Percentiles rank a stretch among this genome's conserved stretches.
phyloP scores from a whole-genome alignment of 208 protist species.

The Phytomonas francai region DNA sequence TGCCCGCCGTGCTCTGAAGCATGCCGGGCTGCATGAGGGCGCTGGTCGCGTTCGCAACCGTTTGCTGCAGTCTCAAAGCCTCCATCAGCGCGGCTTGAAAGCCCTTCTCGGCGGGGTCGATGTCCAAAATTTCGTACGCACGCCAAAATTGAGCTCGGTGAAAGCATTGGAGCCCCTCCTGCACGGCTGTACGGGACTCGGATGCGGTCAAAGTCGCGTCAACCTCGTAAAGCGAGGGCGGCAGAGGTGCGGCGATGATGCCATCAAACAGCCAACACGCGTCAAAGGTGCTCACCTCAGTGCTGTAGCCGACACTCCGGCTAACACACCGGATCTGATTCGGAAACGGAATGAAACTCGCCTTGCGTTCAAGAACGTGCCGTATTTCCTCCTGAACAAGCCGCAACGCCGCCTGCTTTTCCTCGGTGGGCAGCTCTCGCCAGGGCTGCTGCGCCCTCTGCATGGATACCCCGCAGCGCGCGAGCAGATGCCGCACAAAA shows the following conservation, averaged over 20 bases:
- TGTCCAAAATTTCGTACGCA: constrained; percentile 57
- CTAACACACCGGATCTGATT: constrained; percentile 56
- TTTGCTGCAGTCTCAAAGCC: constrained; percentile 49
- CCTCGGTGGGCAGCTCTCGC: constrained; percentile 61
- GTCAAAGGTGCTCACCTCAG: constrained; percentile 77
- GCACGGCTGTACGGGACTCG: constrained; percentile 15
- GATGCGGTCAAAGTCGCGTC: constrained; percentile 4
- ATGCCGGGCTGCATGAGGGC: constrained; percentile 80
- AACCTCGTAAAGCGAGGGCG: constrained; percentile 13
- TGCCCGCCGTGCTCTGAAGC: constrained; percentile 65
- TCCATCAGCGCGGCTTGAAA: constrained; percentile 57
- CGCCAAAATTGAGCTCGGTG: constrained; percentile 73
- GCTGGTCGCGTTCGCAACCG: constrained; percentile 55
- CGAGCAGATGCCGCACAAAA: constrained; percentile 69
- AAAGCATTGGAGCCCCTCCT: constrained; percentile 39
- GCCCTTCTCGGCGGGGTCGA: constrained; percentile 58
- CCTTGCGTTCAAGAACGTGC: constrained; percentile 24
- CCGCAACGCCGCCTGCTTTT: constrained; percentile 28
- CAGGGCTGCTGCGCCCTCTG: constrained; percentile 65
- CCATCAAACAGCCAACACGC: constrained; percentile 65
- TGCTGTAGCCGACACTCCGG: constrained; percentile 63
- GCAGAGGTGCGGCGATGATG: constrained; percentile 32
- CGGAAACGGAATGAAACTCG: constrained; percentile 20
- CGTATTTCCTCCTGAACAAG: constrained; percentile 62
- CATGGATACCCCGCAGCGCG: constrained; percentile 70